These are phyloP conservation scores for Rhizopogon sp. DNA, from an alignment of 768 basidiomycete species.

Conservation along the genomic window DNA sequence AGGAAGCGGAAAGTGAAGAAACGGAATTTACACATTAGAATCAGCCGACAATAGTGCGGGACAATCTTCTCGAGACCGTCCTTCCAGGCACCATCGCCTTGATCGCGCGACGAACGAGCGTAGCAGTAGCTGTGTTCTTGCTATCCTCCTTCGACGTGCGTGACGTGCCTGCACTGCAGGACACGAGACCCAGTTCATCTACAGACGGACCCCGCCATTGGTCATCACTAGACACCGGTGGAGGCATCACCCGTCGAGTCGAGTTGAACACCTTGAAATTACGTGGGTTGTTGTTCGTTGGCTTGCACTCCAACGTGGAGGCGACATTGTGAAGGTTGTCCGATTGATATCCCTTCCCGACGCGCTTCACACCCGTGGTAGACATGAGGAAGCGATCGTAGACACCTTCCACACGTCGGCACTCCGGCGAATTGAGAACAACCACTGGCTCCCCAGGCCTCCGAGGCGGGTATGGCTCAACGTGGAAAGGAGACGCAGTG, in stretches of 20 bases:
- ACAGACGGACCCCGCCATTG: conserved; percentile 42
- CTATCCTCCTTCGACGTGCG: conserved; percentile 40
- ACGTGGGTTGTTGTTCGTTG: conserved; percentile 12
- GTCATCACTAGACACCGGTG: conserved; percentile 68
- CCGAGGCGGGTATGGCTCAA: conserved; percentile 60
- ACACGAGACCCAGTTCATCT: conserved; percentile 63
- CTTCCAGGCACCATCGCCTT: conserved; percentile 73
- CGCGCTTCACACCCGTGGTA: conserved; percentile 72
- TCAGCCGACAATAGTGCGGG: conserved; percentile 31
- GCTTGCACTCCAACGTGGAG: conserved; percentile 17
- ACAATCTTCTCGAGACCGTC: conserved; percentile 45
- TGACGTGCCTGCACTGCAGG: conserved; percentile 26
- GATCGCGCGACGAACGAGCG: conserved; percentile 65
- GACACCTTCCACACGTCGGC: conserved; percentile 61
- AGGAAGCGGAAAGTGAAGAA: conserved; percentile 8
- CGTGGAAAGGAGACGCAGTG: conserved; percentile 55
- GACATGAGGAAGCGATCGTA: conserved; percentile 85
- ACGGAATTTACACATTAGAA: background rate
- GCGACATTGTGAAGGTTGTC: conserved; percentile 39
- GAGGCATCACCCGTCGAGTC: conserved; percentile 57
- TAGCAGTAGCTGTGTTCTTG: conserved; percentile 41
- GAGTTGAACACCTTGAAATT: conserved; percentile 24
- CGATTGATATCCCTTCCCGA: conserved; percentile 80
- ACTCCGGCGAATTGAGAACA: conserved; percentile 49
- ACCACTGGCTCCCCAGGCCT: conserved; percentile 31